Conservation (phyloP, 441 rosid species). For the Erodium trifolium region DNA sequence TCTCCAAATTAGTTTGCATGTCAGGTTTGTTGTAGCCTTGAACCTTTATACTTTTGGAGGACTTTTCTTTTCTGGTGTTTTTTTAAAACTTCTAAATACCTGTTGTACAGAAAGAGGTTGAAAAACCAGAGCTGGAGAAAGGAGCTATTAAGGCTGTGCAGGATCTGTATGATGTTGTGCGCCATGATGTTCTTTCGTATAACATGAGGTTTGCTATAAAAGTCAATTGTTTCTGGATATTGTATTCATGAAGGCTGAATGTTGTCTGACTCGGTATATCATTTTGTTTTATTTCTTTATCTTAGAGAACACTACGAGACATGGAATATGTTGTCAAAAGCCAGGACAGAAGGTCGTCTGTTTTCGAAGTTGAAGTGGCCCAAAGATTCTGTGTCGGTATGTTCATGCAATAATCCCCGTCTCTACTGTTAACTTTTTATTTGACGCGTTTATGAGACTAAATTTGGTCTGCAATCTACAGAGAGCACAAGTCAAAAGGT, state of each 20-base stretch:
- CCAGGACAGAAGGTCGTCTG: slow-evolving; percentile 77
- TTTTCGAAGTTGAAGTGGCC: slow-evolving; percentile 95
- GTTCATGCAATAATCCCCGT: slow-evolving; percentile 4
- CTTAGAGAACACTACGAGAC: slow-evolving; percentile 67
- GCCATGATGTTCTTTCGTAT: slow-evolving; percentile 59
- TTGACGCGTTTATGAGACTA: slow-evolving; percentile 12
- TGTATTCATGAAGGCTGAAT: not conserved
- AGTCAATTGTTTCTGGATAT: not conserved
- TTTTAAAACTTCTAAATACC: slow-evolving; percentile 10
- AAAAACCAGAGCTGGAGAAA: slow-evolving; percentile 56
- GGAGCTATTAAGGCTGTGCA: slow-evolving; percentile 93
- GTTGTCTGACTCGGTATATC: not conserved
- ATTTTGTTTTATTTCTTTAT: slow-evolving; percentile 18
- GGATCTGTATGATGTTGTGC: slow-evolving; percentile 94
- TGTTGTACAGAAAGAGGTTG: slow-evolving; percentile 57
- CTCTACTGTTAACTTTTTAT: slow-evolving; percentile 1
- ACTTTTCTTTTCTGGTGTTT: not conserved
- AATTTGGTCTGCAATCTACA: slow-evolving; percentile 32
- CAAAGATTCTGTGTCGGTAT: slow-evolving; percentile 74
- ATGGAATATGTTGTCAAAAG: slow-evolving; percentile 67
- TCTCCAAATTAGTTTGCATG: not conserved
- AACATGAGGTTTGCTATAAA: slow-evolving; percentile 53
- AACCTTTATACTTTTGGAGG: not conserved
- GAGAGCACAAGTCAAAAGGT: slow-evolving; percentile 72
- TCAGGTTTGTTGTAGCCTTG: not conserved